Base-by-base conservation (phyloP, 352 stramenopile genomes). In the Pythium vanterpoolii region DNA sequence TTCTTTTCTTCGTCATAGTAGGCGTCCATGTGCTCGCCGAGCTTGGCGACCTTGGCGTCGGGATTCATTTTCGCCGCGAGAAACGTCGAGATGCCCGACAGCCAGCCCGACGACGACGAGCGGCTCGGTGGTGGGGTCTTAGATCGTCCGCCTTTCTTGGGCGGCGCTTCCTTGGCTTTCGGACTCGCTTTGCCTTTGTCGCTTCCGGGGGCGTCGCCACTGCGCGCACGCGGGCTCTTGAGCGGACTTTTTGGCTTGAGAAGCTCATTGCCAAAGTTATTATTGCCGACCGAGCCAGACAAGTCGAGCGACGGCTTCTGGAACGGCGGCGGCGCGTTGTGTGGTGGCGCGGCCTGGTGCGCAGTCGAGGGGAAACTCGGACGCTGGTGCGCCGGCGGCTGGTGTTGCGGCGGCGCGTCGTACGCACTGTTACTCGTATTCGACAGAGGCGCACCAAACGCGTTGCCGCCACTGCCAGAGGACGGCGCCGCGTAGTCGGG, bases 1-100 rank as follows among this genome's bases (percentile, higher is more conserved):
- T 96, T 92, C 40, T 80, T 76, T 28, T 89, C 68, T 57, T 96
- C 71, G 59, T 90, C 83, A 46, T 76, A 96, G 56, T 93, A 93
- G 9, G 82, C 85, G 40, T 90, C 76, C 83, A 90, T 86, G 10
- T 93, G 70, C 60, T 83, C 71, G 2, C 81, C 79, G 14, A 95
- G 71, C 50, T 95, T 85, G 42, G 77, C 87, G 3, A 90, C 78
- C 69, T 91, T 96, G 19, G 67, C 84, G 23, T 96, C 86, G 1
- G 86, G 83, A 63, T 96, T 89, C 71, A 91, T 87, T 63, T 89
- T 93, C 9, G 71, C 79, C 11, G 64, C 71, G 31, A 96, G 77
- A 44, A 87, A 89, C 18, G 76, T 85, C 30, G 81, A 86, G 39
- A 89, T 39, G 11, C 69, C 72, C 8, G 79, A 81, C 24, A 90